phyloP scores from a whole-genome alignment of 1,284 basidiomycete genomes.

The Ganoderma leucocontextum region DNA sequence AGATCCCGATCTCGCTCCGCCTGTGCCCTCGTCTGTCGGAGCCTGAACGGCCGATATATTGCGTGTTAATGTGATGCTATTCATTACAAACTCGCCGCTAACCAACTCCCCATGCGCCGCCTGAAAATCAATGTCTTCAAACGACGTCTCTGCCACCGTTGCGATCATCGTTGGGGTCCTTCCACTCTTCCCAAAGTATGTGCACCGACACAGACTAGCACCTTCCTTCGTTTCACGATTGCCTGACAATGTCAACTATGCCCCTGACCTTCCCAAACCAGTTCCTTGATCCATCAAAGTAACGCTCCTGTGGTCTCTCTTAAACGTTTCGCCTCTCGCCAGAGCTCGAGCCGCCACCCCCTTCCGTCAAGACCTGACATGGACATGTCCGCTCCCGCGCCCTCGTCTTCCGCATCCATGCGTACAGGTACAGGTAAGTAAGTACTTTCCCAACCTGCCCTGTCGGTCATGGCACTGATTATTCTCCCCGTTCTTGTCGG shows the following conservation, averaged over 20 bases:
- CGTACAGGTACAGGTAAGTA: not conserved
- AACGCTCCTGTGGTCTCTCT: not conserved
- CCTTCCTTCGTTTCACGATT: not conserved
- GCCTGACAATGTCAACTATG: not conserved
- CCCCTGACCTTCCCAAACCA: not conserved
- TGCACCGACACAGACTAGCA: not conserved
- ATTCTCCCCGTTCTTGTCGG: not conserved
- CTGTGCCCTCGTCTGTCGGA: not conserved
- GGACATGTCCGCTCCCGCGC: not conserved
- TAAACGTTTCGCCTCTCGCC: not conserved
- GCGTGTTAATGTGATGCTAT: not conserved
- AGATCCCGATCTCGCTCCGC: slow-evolving; percentile 8
- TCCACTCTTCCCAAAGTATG: not conserved
- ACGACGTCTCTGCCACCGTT: not conserved
- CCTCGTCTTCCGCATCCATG: too few species aligned
- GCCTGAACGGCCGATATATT: not conserved
- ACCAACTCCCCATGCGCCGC: not conserved
- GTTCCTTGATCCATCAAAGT: not conserved
- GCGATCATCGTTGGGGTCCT: not conserved
- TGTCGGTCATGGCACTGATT: not conserved
- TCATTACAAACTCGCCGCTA: not conserved
- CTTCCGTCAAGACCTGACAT: not conserved
- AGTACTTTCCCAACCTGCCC: not conserved
- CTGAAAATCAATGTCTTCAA: not conserved
- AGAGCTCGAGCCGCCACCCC: not conserved